Evolutionary conservation across 306 rosid species (phyloP).

Genomic region (Albizia julibrissin): DNA sequence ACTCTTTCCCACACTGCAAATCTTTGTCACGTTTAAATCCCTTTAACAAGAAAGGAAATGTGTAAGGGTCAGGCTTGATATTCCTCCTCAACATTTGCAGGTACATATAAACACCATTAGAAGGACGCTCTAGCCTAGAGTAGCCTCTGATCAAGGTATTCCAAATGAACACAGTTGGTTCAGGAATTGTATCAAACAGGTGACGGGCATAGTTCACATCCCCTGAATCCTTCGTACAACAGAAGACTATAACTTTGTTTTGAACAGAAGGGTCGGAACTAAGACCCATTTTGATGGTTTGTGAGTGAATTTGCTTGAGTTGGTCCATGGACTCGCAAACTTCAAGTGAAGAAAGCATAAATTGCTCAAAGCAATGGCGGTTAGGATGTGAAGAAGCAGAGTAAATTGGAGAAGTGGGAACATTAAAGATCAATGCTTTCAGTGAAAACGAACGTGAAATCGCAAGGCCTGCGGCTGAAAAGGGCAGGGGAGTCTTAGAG

Average conservation of each 20-base stretch:
- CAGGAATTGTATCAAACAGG: slow-evolving; percentile 65
- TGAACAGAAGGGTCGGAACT: slow-evolving; percentile 43
- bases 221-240: slow-evolving; percentile 54
- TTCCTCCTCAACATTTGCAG: slow-evolving; percentile 53
- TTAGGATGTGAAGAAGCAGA: slow-evolving; percentile 16
- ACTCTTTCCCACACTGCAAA: slow-evolving; percentile 51
- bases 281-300: slow-evolving; percentile 53
- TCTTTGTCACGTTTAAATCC: slow-evolving; percentile 49
- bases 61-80: slow-evolving; percentile 62
- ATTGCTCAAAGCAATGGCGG: slow-evolving; percentile 27
- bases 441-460: slow-evolving; percentile 28
- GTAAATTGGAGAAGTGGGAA: slow-evolving; percentile 35
- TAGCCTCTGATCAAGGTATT: slow-evolving; percentile 82
- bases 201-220: slow-evolving; percentile 61
- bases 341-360: slow-evolving; percentile 42
- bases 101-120: slow-evolving; percentile 60
- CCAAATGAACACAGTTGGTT: slow-evolving; percentile 67
- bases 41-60: slow-evolving; percentile 80
- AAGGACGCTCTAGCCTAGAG: slow-evolving; percentile 51
- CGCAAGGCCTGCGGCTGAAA: slow-evolving; percentile 33
- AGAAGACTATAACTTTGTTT: slow-evolving; percentile 44
- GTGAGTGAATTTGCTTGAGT: slow-evolving; percentile 73
- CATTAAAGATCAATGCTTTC: slow-evolving; percentile 42
- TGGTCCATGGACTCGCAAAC: slow-evolving; percentile 65
- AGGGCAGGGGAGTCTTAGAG: slow-evolving; percentile 29